Evolutionary conservation across 1,139 yeast genomes (phyloP).

Genomic region (Hemisphaericaspora lyxosophila): DNA sequence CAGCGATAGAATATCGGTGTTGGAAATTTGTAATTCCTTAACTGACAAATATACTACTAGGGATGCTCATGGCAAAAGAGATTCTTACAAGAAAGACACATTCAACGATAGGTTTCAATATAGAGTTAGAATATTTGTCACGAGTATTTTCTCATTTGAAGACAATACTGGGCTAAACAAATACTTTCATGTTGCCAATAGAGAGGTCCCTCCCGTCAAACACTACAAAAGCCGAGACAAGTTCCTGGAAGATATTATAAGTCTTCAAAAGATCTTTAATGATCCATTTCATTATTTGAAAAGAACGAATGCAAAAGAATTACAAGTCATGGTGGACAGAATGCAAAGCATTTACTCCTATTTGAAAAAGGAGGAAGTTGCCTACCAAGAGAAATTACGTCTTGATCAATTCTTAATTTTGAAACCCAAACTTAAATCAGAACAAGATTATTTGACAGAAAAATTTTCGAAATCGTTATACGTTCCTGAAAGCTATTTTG

Average conservation of each 20-base stretch:
- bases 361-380: conserved; percentile 32
- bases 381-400: conserved; percentile 14
- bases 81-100: conserved; percentile 38
- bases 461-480: conserved; percentile 25
- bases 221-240: conserved; percentile 1
- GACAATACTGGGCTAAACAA: conserved; percentile 50
- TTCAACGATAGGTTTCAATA: conserved; percentile 40
- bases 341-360: conserved; percentile 27
- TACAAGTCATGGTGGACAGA: conserved; percentile 24
- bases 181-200: conserved; percentile 33
- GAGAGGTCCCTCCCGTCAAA: conserved; percentile 25
- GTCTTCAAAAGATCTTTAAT: conserved; percentile 31
- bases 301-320: conserved; percentile 21
- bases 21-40: conserved; percentile 40
- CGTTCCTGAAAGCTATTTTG: conserved; percentile 41
- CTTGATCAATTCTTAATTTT: conserved; percentile 20
- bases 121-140: conserved; percentile 36
- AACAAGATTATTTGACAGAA: conserved; percentile 18
- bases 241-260: conserved; percentile 36
- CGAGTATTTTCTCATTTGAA: conserved; percentile 37
- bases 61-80: conserved; percentile 20
- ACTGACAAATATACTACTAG: conserved; percentile 31
- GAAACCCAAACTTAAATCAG: conserved; percentile 18
- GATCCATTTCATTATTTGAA: conserved; percentile 38
- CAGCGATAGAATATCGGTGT: conserved; percentile 39